phyloP scores from a whole-genome alignment of 192 early-diverging fungal species.

The Linnemannia zychae region DNA sequence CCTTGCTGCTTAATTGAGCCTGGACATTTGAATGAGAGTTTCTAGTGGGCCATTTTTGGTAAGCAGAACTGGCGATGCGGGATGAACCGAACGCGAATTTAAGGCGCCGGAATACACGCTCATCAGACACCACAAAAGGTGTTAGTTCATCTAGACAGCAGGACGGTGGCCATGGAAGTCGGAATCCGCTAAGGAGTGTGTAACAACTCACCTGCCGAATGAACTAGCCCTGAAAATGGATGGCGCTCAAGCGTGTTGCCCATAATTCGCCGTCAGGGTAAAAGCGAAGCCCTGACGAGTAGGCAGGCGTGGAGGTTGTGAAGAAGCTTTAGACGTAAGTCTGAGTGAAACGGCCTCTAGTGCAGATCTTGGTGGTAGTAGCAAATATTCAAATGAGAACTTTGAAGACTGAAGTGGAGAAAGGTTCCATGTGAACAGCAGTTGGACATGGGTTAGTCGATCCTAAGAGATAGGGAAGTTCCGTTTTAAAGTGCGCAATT shows the following conservation, averaged over 20 bases:
- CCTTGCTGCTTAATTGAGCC: constrained; percentile 78
- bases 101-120: constrained; percentile 80
- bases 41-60: constrained; percentile 93
- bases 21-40: constrained; percentile 78
- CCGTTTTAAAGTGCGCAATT: constrained; percentile 62
- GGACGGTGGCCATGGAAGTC: constrained; percentile 89
- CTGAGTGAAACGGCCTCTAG: constrained; percentile 75
- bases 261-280: constrained; percentile 75
- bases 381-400: constrained; percentile 87
- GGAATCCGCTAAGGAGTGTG: constrained; percentile 85
- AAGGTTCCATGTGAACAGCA: constrained; percentile 82
- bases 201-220: constrained; percentile 74
- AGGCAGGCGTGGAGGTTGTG: constrained; percentile 77
- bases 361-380: constrained; percentile 87
- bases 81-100: constrained; percentile 87
- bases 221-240: constrained; percentile 60
- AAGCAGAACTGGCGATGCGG: constrained; percentile 91
- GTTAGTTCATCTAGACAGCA: constrained; percentile 86
- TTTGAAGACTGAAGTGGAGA: constrained; percentile 90
- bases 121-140: constrained; percentile 87
- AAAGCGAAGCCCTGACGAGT: constrained; percentile 72
- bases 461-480: constrained; percentile 80
- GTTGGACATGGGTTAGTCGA: constrained; percentile 84
- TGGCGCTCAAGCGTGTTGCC: constrained; percentile 82
- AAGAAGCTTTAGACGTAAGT: constrained; percentile 73